Conservation (phyloP, 176 grass and related monocot species). For the Carex scoparia region DNA sequence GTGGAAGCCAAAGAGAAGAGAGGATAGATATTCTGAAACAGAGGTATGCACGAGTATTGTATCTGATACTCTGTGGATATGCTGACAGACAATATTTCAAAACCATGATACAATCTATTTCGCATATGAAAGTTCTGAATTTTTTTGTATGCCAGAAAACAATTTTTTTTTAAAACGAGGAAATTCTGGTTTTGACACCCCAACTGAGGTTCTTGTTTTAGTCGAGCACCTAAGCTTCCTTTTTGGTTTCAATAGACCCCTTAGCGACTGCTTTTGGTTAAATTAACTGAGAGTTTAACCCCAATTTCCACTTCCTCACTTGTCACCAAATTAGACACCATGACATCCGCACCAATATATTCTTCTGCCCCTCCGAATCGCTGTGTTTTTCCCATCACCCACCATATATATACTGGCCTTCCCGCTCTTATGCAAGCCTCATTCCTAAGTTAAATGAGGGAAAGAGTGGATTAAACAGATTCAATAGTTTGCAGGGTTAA, state of each 20-base stretch:
- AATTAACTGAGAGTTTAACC: neutral
- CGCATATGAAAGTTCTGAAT: neutral
- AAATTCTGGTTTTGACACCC: neutral
- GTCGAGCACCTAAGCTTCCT: neutral
- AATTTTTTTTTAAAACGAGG: neutral
- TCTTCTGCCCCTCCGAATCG: neutral
- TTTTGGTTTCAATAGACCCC: neutral
- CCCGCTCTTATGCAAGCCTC: neutral
- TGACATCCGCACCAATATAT: neutral
- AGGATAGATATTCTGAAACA: slow-evolving; percentile 65
- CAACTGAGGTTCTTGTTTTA: neutral
- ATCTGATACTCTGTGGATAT: neutral
- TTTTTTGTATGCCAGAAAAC: neutral
- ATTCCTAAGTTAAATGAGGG: neutral
- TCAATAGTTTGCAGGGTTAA: neutral
- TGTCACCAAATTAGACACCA: neutral
- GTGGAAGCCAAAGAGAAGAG: slow-evolving; percentile 99
- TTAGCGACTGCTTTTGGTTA: neutral
- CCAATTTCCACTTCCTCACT: neutral
- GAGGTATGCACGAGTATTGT: slow-evolving; percentile 34
- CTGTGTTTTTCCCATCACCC: neutral
- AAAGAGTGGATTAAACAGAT: neutral
- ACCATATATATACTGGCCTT: neutral
- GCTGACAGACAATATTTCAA: neutral
- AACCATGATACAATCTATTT: neutral